A percentile compares a stretch with the other conserved stretches of the same genome.
These are phyloP conservation scores for Oryza glumipatula DNA, from an alignment of 176 grass and related monocot species.

Conservation along the genomic window DNA sequence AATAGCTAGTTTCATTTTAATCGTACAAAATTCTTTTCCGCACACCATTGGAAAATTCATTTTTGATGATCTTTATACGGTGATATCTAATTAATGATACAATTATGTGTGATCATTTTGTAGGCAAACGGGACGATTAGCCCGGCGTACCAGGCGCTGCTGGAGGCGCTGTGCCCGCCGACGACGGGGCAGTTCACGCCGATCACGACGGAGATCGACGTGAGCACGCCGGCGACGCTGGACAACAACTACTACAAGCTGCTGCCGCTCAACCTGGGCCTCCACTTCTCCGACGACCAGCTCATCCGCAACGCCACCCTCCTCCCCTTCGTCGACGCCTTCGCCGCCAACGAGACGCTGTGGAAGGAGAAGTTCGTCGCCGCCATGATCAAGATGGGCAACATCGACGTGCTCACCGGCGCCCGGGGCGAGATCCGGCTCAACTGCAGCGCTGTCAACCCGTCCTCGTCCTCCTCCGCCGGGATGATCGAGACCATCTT, in stretches of 20 bases:
- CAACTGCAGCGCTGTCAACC: constrained; percentile 58
- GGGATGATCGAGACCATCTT: constrained; percentile 8
- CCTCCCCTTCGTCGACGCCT: background rate
- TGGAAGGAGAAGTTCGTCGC: constrained; percentile 49
- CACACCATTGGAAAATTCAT: too few species aligned
- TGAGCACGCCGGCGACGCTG: constrained; percentile 60
- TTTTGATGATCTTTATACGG: too few species aligned
- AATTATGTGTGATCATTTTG: too few species aligned
- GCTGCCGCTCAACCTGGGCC: constrained; percentile 56
- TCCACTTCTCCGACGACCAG: constrained; percentile 63
- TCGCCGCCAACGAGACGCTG: constrained; percentile 39
- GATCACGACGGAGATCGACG: constrained; percentile 52
- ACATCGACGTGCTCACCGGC: constrained; percentile 40
- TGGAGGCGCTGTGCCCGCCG: constrained; percentile 60
- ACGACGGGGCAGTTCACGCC: constrained; percentile 14
- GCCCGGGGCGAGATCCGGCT: constrained; percentile 42
- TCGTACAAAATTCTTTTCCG: too few species aligned
- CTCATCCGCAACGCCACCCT: constrained; percentile 47
- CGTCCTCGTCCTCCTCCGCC: background rate
- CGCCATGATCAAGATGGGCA: constrained; percentile 69
- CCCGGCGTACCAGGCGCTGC: constrained; percentile 59
- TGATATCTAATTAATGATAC: too few species aligned
- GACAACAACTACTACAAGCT: constrained; percentile 82
- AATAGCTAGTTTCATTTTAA: too few species aligned
- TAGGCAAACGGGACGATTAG: constrained; percentile 40